These are phyloP conservation scores for Stereocaulon alpinum DNA, from an alignment of 495 filamentous ascomycete species.

Conservation along the genomic window DNA sequence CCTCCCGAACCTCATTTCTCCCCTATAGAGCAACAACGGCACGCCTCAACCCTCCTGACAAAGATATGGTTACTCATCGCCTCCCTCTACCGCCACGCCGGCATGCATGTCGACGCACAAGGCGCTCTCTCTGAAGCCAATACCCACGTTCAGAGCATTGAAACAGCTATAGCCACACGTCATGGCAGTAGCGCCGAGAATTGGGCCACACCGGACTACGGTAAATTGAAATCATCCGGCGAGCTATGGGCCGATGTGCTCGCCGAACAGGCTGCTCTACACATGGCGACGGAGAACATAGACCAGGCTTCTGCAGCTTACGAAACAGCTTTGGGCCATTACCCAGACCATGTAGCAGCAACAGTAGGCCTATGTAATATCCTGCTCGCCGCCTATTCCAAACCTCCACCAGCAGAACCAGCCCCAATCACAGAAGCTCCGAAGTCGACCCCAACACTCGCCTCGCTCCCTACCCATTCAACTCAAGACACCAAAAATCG, in stretches of 20 bases:
- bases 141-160: conserved; percentile 47
- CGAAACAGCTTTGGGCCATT: conserved; percentile 66
- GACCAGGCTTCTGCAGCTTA: conserved; percentile 62
- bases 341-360: conserved; percentile 65
- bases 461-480: background rate
- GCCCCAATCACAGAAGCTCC: background rate
- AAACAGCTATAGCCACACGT: conserved; percentile 30
- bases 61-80: conserved; percentile 84
- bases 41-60: conserved; percentile 52
- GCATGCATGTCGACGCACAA: conserved; percentile 62
- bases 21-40: conserved; percentile 41
- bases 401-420: background rate
- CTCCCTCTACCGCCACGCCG: conserved; percentile 74
- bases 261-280: conserved; percentile 63
- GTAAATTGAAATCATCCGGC: conserved; percentile 61
- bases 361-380: conserved; percentile 76
- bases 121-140: conserved; percentile 74
- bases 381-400: conserved; percentile 49
- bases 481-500: background rate
- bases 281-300: conserved; percentile 47
- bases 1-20: conserved; percentile 25
- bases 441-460: conserved; percentile 8
- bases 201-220: conserved; percentile 58
- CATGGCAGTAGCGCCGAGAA: conserved; percentile 40
- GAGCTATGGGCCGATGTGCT: conserved; percentile 73